A percentile compares a stretch with the other conserved stretches of the same genome.
phyloP scores from a whole-genome alignment of 2,329 filamentous ascomycete genomes.

The Arthrobotrys iridis region DNA sequence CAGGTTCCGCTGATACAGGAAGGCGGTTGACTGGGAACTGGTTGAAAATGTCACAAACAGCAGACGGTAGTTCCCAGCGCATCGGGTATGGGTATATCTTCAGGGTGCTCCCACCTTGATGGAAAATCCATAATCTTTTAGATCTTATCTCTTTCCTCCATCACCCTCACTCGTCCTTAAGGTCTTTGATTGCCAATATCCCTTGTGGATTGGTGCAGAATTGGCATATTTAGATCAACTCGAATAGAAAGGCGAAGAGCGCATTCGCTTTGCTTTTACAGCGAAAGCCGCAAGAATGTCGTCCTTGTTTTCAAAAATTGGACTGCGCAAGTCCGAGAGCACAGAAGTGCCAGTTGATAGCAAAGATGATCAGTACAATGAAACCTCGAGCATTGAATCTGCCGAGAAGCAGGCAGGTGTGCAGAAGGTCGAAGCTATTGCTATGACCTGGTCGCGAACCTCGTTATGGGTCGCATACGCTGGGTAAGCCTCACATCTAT shows the following conservation, averaged over 20 bases:
- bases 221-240: constrained; percentile 9
- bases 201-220: constrained; percentile 5
- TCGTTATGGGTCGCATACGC: constrained; percentile 65
- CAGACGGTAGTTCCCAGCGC: not conserved
- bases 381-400: constrained; percentile 39
- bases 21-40: constrained; percentile 22
- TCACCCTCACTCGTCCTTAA: constrained; percentile 1
- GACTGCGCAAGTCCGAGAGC: constrained; percentile 6
- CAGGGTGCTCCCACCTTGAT: constrained; percentile 35
- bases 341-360: not conserved
- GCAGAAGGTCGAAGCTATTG: constrained; percentile 65
- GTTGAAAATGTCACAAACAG: constrained; percentile 35
- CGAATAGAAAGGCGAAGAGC: constrained; percentile 5
- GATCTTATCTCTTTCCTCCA: constrained; percentile 44
- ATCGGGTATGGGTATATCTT: constrained; percentile 46
- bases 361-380: constrained; percentile 19
- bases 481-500: constrained; percentile 58
- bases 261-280: not conserved
- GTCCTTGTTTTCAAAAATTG: constrained; percentile 19
- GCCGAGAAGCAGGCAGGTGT: constrained; percentile 63
- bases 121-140: constrained; percentile 35
- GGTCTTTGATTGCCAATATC: not conserved
- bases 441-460: constrained; percentile 65
- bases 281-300: constrained; percentile 18
- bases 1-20: constrained; percentile 30